phyloP scores from a whole-genome alignment of 2,329 filamentous ascomycete species.

The Sporothrix humicola region DNA sequence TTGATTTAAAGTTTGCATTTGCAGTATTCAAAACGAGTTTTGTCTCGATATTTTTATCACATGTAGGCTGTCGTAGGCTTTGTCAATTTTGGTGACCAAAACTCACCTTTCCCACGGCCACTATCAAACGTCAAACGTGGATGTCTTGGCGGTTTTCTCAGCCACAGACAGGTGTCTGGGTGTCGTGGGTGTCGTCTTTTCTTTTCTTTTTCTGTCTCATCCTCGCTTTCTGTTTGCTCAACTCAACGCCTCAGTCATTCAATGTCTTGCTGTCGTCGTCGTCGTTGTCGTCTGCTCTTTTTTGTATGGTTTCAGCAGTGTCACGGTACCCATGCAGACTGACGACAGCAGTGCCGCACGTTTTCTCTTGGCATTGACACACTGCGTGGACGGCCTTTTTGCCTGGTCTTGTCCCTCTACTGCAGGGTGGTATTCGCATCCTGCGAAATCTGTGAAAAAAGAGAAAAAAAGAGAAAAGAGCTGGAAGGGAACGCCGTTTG shows the following conservation, averaged over 20 bases:
- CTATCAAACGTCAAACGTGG: neutral
- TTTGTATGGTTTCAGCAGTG: slow-evolving; percentile 19
- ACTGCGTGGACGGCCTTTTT: slow-evolving; percentile 2
- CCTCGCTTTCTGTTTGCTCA: neutral
- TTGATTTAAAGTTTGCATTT: slow-evolving; percentile 16
- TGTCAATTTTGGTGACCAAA: neutral
- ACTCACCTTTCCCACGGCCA: slow-evolving; percentile 8
- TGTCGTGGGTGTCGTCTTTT: neutral
- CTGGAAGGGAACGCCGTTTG: neutral
- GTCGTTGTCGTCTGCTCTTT: slow-evolving; percentile 12
- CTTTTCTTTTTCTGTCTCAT: neutral
- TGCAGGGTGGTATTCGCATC: slow-evolving; percentile 3
- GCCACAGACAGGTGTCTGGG: neutral
- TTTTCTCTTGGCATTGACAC: slow-evolving; percentile 8
- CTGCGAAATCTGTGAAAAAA: neutral
- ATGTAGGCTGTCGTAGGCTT: neutral
- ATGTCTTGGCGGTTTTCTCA: slow-evolving; percentile 18
- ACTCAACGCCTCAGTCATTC: neutral
- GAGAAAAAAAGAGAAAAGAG: neutral
- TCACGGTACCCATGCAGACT: neutral
- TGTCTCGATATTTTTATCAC: slow-evolving; percentile 2
- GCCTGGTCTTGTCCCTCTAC: neutral
- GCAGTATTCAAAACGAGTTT: slow-evolving; percentile 19
- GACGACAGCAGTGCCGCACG: slow-evolving; percentile 21
- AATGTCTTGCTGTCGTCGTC: neutral